Evolutionary conservation across 495 filamentous ascomycete species (phyloP), one percentile per base, ranked within the genome.

Genomic region (Alectoria sarmentosa): DNA sequence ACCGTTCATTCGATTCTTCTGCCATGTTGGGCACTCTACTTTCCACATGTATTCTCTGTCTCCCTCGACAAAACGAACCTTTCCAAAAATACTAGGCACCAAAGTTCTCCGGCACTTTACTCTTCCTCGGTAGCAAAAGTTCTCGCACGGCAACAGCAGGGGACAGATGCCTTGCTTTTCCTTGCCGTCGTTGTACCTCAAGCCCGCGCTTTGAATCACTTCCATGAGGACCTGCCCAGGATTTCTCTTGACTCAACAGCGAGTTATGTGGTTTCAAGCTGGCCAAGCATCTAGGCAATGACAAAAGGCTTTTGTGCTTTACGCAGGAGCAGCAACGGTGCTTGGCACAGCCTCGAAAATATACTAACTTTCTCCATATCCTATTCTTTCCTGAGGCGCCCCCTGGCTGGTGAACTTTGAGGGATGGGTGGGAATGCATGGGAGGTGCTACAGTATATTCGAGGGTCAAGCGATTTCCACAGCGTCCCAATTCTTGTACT

Each of bases 401-500:
- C 26, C 32, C 38, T 41, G 19, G 61, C 41, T 39, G 30, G 48
- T 32, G 37, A n/a, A 63, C 37, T 42, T 34, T 32, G 48, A 56
- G 19, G 26, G 48, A 21, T 39, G 36, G 48, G 28, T 13, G 32
- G 36, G 49, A 34, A 21, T 23, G 26, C 30, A 44, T 41, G 37
- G 21, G 19, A 42, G 37, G 13, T 56, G 61, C 49, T 34, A 32
- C 39, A 36, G 61, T 44, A 56, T 10, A 56, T 10, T 30, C 48
- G 13, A 60, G 49, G 38, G 48, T 56, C 36, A 56, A n/a, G 49
- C 23, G 34, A 63, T 19, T 38, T 55, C 36, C 49, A 55, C 23
- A 56, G 61, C 34, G 37, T 52, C 30, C n/a, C 28, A 42, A 54
- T 59, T 64, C 55, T 28, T 64, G 62, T 64, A 64, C 26, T 48